Conservation (phyloP, 495 filamentous ascomycete species). For the Xylaria longipes region DNA sequence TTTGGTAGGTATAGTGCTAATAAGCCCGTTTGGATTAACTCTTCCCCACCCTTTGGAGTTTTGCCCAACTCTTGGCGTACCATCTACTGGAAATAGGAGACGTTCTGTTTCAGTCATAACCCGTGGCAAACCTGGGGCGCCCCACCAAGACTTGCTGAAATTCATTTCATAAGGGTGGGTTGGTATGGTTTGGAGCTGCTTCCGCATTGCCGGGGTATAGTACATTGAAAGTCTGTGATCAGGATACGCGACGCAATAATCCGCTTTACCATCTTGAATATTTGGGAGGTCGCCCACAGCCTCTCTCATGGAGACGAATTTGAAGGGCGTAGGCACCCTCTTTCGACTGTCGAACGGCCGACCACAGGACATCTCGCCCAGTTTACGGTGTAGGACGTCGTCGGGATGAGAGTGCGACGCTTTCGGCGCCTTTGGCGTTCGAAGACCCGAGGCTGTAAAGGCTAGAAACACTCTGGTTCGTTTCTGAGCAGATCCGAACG, state of each 20-base stretch:
- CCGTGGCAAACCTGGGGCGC: conserved; percentile 38
- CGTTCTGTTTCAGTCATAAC: conserved; percentile 48
- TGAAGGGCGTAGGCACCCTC: conserved; percentile 61
- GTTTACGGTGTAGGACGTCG: conserved; percentile 28
- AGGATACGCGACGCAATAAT: conserved; percentile 62
- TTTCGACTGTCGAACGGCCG: conserved; percentile 60
- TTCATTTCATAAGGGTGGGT: conserved; percentile 52
- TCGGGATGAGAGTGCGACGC: conserved; percentile 67
- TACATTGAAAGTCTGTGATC: conserved; percentile 63
- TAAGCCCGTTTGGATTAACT: conserved; percentile 54
- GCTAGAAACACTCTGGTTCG: conserved; percentile 69
- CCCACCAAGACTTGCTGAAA: conserved; percentile 51
- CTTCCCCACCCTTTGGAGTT: conserved; percentile 56
- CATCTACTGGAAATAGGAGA: conserved; percentile 36
- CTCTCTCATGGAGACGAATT: conserved; percentile 55
- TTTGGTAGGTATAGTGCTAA: conserved; percentile 63
- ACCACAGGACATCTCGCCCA: conserved; percentile 69
- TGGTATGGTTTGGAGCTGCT: conserved; percentile 50
- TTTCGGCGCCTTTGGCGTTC: conserved; percentile 57
- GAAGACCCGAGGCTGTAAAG: conserved; percentile 67
- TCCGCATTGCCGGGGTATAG: conserved; percentile 37
- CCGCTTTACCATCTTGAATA: conserved; percentile 60
- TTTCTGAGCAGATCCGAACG: conserved; percentile 65
- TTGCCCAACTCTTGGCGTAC: conserved; percentile 17
- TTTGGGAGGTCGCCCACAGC: conserved; percentile 64